Evolutionary conservation across 768 basidiomycete genomes (phyloP).

Genomic region (Naematelia encephala): DNA sequence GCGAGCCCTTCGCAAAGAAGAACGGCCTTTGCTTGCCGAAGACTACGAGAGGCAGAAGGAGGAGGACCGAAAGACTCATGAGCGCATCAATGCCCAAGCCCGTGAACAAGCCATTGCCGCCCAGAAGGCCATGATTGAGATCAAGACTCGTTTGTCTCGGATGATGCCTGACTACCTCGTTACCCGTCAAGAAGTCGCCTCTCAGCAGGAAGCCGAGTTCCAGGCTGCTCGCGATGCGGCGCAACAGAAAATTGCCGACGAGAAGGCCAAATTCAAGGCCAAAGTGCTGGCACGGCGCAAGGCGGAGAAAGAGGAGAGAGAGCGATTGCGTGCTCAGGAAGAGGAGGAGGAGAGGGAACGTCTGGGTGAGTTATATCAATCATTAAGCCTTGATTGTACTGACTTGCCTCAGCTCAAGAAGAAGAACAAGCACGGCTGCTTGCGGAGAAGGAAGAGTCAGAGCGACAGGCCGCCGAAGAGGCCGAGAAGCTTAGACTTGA

Average conservation of each 20-base stretch:
- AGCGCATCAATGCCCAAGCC: slow-evolving; percentile 60
- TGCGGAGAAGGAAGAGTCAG: slow-evolving; percentile 58
- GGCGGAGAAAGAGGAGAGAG: slow-evolving; percentile 56
- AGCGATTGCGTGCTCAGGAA: slow-evolving; percentile 52
- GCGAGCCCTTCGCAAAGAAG: slow-evolving; percentile 90
- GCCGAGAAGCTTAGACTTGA: slow-evolving; percentile 48
- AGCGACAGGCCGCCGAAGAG: slow-evolving; percentile 61
- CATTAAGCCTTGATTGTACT: background rate
- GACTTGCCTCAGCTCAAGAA: slow-evolving; percentile 17
- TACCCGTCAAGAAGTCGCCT: slow-evolving; percentile 59
- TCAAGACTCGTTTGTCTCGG: slow-evolving; percentile 69
- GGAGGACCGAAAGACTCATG: slow-evolving; percentile 68
- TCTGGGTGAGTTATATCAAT: slow-evolving; percentile 32
- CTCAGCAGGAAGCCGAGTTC: slow-evolving; percentile 65
- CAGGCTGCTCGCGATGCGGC: slow-evolving; percentile 61
- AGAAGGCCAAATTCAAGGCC: slow-evolving; percentile 70
- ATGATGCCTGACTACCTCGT: slow-evolving; percentile 68
- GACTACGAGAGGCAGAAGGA: slow-evolving; percentile 86
- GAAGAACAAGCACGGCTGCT: slow-evolving; percentile 2
- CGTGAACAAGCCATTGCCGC: slow-evolving; percentile 58
- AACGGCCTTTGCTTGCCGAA: slow-evolving; percentile 73
- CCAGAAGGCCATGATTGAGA: slow-evolving; percentile 66
- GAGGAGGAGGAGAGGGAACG: slow-evolving; percentile 36
- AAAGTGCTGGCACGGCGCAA: slow-evolving; percentile 61
- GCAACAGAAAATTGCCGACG: slow-evolving; percentile 69